Percentiles rank a stretch among this genome's conserved stretches.
phyloP scores from a whole-genome alignment of 306 rosid genomes.

The Castanea sativa region DNA sequence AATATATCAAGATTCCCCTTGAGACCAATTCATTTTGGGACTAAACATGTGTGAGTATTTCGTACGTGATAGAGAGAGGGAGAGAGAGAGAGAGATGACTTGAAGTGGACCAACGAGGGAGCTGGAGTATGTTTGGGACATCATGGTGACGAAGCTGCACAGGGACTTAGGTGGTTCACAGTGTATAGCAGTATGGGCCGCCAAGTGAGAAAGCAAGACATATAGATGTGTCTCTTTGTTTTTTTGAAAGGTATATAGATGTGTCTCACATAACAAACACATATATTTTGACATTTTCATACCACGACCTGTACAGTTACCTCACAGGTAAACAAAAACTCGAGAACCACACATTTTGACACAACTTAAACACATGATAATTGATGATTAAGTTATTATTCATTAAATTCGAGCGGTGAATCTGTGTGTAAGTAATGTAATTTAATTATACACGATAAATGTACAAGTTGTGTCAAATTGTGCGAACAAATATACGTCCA shows the following conservation, averaged over 20 bases:
- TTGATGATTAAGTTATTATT: too few relatives aligned
- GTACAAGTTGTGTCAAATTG: too few relatives aligned
- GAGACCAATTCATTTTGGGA: too few relatives aligned
- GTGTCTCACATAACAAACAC: conserved; percentile 4
- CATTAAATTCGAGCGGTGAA: too few relatives aligned
- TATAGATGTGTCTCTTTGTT: not conserved
- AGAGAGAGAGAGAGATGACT: not conserved
- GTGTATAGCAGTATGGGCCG: not conserved
- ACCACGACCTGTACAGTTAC: not conserved
- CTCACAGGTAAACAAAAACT: not conserved
- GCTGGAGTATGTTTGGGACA: conserved; percentile 9
- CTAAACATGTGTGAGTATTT: not conserved
- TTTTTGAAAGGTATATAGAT: not conserved
- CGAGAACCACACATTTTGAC: too few relatives aligned
- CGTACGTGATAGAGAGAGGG: not conserved
- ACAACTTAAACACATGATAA: too few relatives aligned
- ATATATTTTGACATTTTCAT: conserved; percentile 2
- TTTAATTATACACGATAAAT: too few relatives aligned
- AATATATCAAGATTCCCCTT: too few relatives aligned
- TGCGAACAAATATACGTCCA: too few relatives aligned
- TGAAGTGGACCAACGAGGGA: conserved; percentile 17
- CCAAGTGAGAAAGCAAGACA: not conserved
- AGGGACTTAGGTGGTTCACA: conserved; percentile 13
- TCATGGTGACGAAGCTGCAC: conserved; percentile 25
- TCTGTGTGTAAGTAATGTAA: too few relatives aligned